A percentile compares a stretch with the other conserved stretches of the same genome.
Evolutionary conservation across 495 filamentous ascomycete genomes (phyloP).

Genomic region (Hypoxylon lienhwacheense): DNA sequence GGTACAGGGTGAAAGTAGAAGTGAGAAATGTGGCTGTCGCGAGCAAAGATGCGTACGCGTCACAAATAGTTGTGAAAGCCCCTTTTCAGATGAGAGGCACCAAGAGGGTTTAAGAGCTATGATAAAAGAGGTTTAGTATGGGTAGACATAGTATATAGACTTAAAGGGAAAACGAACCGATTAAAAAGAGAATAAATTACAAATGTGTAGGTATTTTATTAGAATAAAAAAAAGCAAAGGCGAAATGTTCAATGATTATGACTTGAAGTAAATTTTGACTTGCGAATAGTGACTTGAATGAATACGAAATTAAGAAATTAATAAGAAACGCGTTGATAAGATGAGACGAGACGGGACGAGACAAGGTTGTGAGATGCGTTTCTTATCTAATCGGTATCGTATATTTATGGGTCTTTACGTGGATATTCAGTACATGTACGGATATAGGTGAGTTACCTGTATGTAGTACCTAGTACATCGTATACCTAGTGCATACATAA

Average conservation of each 20-base stretch:
- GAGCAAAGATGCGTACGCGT: constrained; percentile 4
- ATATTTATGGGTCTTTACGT: constrained; percentile 4
- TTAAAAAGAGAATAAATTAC: not conserved
- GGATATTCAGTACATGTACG: not conserved
- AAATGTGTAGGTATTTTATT: not conserved
- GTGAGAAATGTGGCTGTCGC: not conserved
- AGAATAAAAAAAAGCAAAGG: not conserved
- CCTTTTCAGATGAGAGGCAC: constrained; percentile 3
- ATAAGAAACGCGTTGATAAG: constrained; percentile 28
- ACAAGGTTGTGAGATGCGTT: constrained; percentile 2
- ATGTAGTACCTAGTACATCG: too few relatives aligned
- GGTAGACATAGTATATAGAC: not conserved
- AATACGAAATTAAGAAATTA: too few relatives aligned
- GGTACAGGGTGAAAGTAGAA: too few relatives aligned
- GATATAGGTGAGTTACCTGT: not conserved
- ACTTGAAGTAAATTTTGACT: constrained; percentile 9
- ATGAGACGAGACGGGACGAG: constrained; percentile 13
- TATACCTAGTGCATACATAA: too few relatives aligned
- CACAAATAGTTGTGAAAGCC: not conserved
- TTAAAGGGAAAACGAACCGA: not conserved
- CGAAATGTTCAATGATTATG: not conserved
- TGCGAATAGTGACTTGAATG: too few relatives aligned
- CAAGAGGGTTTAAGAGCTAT: not conserved
- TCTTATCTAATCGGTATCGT: constrained; percentile 23
- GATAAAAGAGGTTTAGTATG: not conserved